Base-by-base conservation (phyloP, 345 rosid genomes). In the Arabidopsis suecica region DNA sequence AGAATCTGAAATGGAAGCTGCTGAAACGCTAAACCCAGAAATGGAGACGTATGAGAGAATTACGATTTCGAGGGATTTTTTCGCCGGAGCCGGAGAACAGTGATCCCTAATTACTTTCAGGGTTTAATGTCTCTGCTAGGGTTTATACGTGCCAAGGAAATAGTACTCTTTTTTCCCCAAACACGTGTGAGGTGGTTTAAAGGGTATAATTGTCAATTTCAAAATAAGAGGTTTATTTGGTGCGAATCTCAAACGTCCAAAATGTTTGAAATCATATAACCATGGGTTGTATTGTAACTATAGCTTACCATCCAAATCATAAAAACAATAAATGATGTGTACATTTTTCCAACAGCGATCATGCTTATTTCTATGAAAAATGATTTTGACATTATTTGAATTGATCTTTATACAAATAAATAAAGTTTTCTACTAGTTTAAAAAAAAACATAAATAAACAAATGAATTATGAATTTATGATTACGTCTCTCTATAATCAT, bases 71-170 rank as follows among this genome's bases (percentile, higher is more conserved):
- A 44, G 38, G 13, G 63, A 47, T 1, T n/a, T 45, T 36, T 18
- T 45, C 72, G 50, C 16, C 71, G 57, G 65, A 36, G 18, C 18
- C 18, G 59, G 59, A 23, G 8, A 36, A 34, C 32, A 28, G 22
- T 25, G 63, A 64, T 41, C 6, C 5, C 11, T 47, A 14, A 7
- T 8, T 30, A 65, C 11, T 36, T 0, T 34, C 23, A 40, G 68
- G 73, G 68, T 75, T 68, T 75, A 45, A 33, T 37, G 55, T 10
- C 13, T 33, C 62, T 8, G 42, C 69, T 50, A 74, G 54, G 79
- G 73, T 61, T 75, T 75, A 58, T 49, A 23, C 42, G 62, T 50
- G 60, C 38, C 38, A 71, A 50, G n/a, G 25, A 34, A 11, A 11
- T 2, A 49, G 1, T 18, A 12, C 2, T 7, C 3, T 5, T 13